Base-by-base conservation (phyloP, 164 flowering plant species). In the Magnolia officinalis region DNA sequence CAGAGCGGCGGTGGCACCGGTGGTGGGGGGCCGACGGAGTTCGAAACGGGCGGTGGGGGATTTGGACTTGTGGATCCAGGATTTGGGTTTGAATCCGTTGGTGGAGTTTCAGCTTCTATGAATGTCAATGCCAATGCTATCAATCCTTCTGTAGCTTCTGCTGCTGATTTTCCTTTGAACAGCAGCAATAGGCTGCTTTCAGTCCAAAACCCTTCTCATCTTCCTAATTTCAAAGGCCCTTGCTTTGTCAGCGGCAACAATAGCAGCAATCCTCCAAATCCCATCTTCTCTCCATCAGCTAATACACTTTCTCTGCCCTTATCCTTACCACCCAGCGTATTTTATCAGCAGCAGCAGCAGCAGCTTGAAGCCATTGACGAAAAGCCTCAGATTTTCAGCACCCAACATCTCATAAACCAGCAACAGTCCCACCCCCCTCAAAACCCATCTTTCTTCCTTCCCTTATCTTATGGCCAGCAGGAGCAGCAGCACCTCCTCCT, bases 351-450 rank as follows among this genome's bases (percentile, higher is more conserved):
- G 4, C 81, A 79, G 58, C 85, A 77, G 11, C 69, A 73, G 50
- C 80, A 80, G 66, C 74, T 80, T 13, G 87, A 84, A 26, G 31
- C 79, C 26, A 50, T 78, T 9, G 90, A 87, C 23, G 95, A 87
- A 73, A 87, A 88, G 83, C 92, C 90, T 0, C 91, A 87, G 81
- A 80, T 90, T 77, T 81, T 84, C 73, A 86, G 79, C 74, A 84
- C 92, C 11, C 88, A 84, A 49, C 1, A 81, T 77, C 37, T 84
- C 6, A 75, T 88, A 0, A 85, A 84, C 81, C 90, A 85, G 69
- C 84, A 80, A 31, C 92, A 87, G 77, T 61, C 80, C 49, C 88
- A 86, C 16, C 81, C 80, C 20, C 2, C 81, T 1, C 91, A 81
- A 23, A 89, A 87, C 76, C 90, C 86, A 1, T 75, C 88, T 29